Conservation (phyloP, 345 rosid species). For the Aquilaria sinensis region DNA sequence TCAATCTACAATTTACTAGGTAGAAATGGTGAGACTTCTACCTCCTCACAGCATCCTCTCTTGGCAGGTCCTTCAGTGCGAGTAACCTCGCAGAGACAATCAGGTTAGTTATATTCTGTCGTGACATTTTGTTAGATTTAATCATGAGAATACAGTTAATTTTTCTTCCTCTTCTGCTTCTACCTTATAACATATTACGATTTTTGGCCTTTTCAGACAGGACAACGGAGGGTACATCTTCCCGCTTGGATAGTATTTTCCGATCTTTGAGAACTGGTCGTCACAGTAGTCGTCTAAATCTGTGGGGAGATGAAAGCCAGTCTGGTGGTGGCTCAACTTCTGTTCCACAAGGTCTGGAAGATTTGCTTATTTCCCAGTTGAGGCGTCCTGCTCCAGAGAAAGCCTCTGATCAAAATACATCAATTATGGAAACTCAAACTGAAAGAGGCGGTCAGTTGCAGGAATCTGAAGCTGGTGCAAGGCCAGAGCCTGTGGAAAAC, state of each 20-base stretch:
- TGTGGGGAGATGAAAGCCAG: conserved; percentile 90
- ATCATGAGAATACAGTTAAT: not conserved
- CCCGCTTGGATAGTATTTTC: conserved; percentile 71
- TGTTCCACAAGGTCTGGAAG: conserved; percentile 89
- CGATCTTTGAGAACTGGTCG: conserved; percentile 87
- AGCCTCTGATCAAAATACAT: conserved; percentile 48
- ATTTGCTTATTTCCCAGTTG: conserved; percentile 81
- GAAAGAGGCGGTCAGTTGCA: conserved; percentile 33
- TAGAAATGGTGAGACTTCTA: conserved; percentile 54
- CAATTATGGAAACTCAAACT: conserved; percentile 38
- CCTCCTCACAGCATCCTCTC: conserved; percentile 84
- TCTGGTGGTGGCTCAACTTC: conserved; percentile 63
- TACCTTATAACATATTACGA: conserved; percentile 4
- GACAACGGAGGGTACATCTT: conserved; percentile 39
- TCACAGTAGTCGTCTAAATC: conserved; percentile 76
- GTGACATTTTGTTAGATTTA: not conserved
- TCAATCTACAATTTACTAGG: conserved; percentile 94
- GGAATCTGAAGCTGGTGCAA: conserved; percentile 37
- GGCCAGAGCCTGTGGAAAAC: conserved; percentile 49
- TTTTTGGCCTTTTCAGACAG: conserved; percentile 35
- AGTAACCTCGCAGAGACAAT: conserved; percentile 41
- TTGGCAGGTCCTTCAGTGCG: conserved; percentile 53
- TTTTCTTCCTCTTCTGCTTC: not conserved
- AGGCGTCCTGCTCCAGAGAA: conserved; percentile 62
- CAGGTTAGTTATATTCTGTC: conserved; percentile 36